Conservation (phyloP, 495 filamentous ascomycete genomes). For the Talaromyces borbonicus region DNA sequence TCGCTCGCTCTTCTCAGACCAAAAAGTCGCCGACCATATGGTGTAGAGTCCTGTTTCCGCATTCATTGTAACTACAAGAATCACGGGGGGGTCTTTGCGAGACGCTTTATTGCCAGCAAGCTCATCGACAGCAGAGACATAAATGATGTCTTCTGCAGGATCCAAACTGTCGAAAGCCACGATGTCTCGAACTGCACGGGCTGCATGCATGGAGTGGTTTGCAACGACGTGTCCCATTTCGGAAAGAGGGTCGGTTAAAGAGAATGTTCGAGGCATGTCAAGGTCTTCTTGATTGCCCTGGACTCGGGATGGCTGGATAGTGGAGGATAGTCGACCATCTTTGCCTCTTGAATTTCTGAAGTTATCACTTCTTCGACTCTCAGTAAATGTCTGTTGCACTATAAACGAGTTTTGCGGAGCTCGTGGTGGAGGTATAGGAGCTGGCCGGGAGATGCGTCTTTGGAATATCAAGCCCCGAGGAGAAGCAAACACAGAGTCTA, state of each 20-base stretch:
- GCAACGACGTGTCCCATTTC: slow-evolving; percentile 80
- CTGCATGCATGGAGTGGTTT: slow-evolving; percentile 24
- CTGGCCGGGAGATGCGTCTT: slow-evolving; percentile 46
- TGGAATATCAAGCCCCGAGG: slow-evolving; percentile 78
- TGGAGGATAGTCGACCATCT: slow-evolving; percentile 24
- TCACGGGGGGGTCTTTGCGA: slow-evolving; percentile 34
- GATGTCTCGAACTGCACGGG: slow-evolving; percentile 14
- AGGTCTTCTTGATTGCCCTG: slow-evolving; percentile 31
- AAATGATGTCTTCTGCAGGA: slow-evolving; percentile 67
- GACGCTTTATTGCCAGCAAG: slow-evolving; percentile 19
- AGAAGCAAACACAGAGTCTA: slow-evolving; percentile 76
- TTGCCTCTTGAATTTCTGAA: slow-evolving; percentile 34
- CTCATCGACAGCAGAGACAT: slow-evolving; percentile 55
- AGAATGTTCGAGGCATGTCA: slow-evolving; percentile 70
- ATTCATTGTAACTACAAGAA: slow-evolving; percentile 77
- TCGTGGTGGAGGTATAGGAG: slow-evolving; percentile 16
- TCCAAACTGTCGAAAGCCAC: slow-evolving; percentile 45
- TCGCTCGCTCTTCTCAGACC: slow-evolving; percentile 45
- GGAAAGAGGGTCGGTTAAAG: slow-evolving; percentile 75
- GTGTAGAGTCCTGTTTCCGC: slow-evolving; percentile 60
- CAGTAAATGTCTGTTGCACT: slow-evolving; percentile 27
- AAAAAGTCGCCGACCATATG: slow-evolving; percentile 67
- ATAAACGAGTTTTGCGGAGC: slow-evolving; percentile 76
- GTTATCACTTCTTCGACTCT: slow-evolving; percentile 35
- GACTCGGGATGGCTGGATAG: slow-evolving; percentile 15